Percentiles rank a stretch among this genome's conserved stretches.
Evolutionary conservation across 192 early-diverging fungal genomes (phyloP).

Genomic region (Rhizophagus prolifer): DNA sequence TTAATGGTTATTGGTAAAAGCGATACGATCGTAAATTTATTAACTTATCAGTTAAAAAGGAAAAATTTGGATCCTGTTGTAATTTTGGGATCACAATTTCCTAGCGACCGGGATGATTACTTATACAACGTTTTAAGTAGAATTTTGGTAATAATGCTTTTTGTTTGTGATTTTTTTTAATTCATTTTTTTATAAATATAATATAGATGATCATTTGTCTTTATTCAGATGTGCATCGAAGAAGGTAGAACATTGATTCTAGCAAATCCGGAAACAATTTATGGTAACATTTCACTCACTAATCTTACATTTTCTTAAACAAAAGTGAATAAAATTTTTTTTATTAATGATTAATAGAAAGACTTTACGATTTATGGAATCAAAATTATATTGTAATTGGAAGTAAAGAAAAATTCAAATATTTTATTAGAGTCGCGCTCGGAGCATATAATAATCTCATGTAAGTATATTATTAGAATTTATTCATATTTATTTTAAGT

Average conservation of each 20-base stretch:
- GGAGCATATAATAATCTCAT: constrained; percentile 26
- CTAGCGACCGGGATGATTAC: constrained; percentile 20
- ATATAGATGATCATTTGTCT: too few relatives aligned
- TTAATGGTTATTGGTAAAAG: constrained; percentile 7
- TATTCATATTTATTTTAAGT: not conserved
- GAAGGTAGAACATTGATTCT: constrained; percentile 21
- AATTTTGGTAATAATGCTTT: constrained; percentile 16
- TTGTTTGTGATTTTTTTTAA: not conserved
- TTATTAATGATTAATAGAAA: not conserved
- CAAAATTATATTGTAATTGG: constrained; percentile 19
- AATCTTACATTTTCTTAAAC: too few relatives aligned
- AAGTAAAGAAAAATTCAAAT: not conserved
- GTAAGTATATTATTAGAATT: not conserved
- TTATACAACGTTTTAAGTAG: not conserved
- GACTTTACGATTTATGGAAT: constrained; percentile 28
- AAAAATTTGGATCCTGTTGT: not conserved
- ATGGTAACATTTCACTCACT: constrained; percentile 1
- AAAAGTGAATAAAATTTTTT: too few relatives aligned
- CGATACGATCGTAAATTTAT: constrained; percentile 9
- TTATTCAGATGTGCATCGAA: constrained; percentile 25
- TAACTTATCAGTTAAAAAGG: too few relatives aligned
- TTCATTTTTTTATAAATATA: not conserved
- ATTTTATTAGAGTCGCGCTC: constrained; percentile 17
- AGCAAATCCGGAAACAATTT: constrained; percentile 25
- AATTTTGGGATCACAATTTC: constrained; percentile 27